A percentile compares a stretch with the other conserved stretches of the same genome.
Conservation (phyloP, 345 rosid genomes). For the Sisymbrium irio region DNA sequence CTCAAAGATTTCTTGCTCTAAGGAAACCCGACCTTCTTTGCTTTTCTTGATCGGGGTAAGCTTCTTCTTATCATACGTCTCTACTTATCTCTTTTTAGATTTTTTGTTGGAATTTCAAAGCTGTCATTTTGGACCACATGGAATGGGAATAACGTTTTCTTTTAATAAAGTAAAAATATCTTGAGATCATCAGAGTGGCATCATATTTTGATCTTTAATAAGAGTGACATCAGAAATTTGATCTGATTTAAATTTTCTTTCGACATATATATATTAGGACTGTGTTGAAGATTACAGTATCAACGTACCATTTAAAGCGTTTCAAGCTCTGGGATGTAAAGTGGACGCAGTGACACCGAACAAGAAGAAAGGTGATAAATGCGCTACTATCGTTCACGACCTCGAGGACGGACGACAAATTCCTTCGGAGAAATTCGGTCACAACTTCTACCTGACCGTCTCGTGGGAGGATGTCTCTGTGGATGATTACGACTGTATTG, state of each 20-base stretch:
- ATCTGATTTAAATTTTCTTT: not conserved
- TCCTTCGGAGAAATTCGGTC: constrained; percentile 49
- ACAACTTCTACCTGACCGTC: constrained; percentile 42
- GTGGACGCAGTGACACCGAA: constrained; percentile 46
- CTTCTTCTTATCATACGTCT: not conserved
- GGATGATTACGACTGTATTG: constrained; percentile 46
- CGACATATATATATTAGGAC: constrained; percentile 33
- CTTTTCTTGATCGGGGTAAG: constrained; percentile 53
- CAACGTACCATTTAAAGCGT: constrained; percentile 49
- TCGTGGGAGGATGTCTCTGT: constrained; percentile 42
- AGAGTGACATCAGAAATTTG: not conserved
- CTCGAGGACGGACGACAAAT: constrained; percentile 41
- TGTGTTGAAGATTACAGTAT: constrained; percentile 49
- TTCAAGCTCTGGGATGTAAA: constrained; percentile 51
- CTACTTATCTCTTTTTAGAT: not conserved
- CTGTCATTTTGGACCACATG: not conserved
- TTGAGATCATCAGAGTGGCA: too few species aligned
- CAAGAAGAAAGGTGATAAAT: constrained; percentile 49
- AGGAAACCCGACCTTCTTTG: constrained; percentile 28
- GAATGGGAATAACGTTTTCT: not conserved
- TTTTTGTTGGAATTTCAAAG: not conserved
- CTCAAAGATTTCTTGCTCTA: constrained; percentile 27
- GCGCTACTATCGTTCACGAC: constrained; percentile 46
- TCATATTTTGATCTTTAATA: too few species aligned
- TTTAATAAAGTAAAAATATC: too few species aligned